Percentiles rank a stretch among this genome's conserved stretches.
Evolutionary conservation across 2,329 filamentous ascomycete genomes (phyloP).

Genomic region (Aschersonia sp.): DNA sequence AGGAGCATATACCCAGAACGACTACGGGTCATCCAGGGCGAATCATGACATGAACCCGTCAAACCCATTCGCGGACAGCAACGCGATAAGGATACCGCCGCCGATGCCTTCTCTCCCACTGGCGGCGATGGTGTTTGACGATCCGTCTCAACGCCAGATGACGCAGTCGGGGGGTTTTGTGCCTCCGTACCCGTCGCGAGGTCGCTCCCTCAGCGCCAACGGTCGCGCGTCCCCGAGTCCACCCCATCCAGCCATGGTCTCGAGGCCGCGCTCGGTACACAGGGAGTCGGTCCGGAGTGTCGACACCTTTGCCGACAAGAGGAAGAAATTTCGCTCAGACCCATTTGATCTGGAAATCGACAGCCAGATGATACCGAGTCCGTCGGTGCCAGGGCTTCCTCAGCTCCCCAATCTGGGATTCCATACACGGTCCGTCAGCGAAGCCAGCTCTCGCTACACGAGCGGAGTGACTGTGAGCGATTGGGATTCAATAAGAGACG

Average conservation of each 20-base stretch:
- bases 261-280: constrained; percentile 18
- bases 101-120: constrained; percentile 2
- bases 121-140: neutral
- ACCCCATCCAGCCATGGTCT: constrained; percentile 15
- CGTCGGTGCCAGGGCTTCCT: constrained; percentile 6
- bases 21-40: neutral
- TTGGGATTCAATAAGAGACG: constrained; percentile 15
- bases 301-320: constrained; percentile 28
- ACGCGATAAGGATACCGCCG: constrained; percentile 21
- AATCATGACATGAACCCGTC: constrained; percentile 5
- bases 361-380: constrained; percentile 7
- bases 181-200: constrained; percentile 33
- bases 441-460: constrained; percentile 27
- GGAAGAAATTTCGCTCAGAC: constrained; percentile 47
- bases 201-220: constrained; percentile 22
- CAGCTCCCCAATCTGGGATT: constrained; percentile 22
- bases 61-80: constrained; percentile 33
- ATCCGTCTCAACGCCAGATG: neutral
- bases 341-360: constrained; percentile 47
- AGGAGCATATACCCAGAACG: neutral
- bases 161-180: constrained; percentile 5
- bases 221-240: constrained; percentile 12
- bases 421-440: constrained; percentile 29
- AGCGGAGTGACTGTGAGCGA: constrained; percentile 33
- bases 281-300: constrained; percentile 24